These are phyloP conservation scores for Candida gorgasii DNA, from an alignment of 805 yeast genomes.

Conservation along the genomic window DNA sequence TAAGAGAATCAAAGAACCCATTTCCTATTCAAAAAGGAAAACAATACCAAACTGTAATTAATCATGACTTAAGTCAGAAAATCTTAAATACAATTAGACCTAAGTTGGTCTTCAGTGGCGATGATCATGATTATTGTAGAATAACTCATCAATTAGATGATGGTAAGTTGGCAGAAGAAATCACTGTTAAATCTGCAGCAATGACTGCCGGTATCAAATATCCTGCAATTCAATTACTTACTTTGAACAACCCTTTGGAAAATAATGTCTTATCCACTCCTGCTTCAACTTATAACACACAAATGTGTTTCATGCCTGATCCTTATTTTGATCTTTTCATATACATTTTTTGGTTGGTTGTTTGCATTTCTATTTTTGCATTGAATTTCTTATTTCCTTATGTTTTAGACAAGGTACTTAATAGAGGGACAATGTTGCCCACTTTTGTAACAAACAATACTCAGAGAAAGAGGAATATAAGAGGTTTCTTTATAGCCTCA, in stretches of 20 bases:
- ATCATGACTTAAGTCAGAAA: constrained; percentile 54
- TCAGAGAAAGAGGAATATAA: not conserved
- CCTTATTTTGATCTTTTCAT: constrained; percentile 47
- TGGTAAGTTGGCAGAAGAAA: constrained; percentile 25
- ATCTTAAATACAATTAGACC: constrained; percentile 66
- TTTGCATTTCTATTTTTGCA: constrained; percentile 16
- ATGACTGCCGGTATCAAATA: constrained; percentile 43
- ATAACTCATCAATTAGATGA: constrained; percentile 48
- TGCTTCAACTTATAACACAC: constrained; percentile 34
- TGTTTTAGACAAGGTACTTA: not conserved
- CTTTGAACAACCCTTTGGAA: constrained; percentile 43
- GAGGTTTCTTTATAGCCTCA: constrained; percentile 1
- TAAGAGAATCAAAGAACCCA: constrained; percentile 62
- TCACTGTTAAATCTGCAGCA: constrained; percentile 40
- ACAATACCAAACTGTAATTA: constrained; percentile 87
- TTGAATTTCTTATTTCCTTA: constrained; percentile 12
- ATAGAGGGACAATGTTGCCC: constrained; percentile 1
- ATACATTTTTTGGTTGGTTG: constrained; percentile 28
- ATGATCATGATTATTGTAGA: constrained; percentile 95
- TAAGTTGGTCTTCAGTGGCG: constrained; percentile 77
- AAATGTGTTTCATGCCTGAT: constrained; percentile 57
- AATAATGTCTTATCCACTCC: no score
- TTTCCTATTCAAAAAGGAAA: constrained; percentile 75
- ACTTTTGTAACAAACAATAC: not conserved
- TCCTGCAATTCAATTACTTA: constrained; percentile 44